Conservation (phyloP, 2,329 filamentous ascomycete species). For the Ascochyta viciae-villosae region DNA sequence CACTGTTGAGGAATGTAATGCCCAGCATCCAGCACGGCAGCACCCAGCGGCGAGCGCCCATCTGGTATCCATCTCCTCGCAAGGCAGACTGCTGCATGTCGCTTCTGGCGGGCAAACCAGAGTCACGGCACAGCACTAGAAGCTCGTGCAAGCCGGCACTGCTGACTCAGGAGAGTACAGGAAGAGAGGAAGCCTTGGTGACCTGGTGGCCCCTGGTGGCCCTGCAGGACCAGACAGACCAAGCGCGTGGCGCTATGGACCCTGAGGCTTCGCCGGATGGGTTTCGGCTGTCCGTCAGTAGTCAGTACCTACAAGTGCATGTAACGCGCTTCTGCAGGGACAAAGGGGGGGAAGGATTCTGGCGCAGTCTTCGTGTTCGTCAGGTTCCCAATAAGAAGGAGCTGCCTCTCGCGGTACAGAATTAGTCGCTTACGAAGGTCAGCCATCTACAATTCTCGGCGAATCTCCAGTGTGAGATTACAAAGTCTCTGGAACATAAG, state of each 20-base stretch:
- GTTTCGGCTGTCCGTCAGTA: slow-evolving; percentile 6
- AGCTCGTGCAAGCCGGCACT: slow-evolving; percentile 1
- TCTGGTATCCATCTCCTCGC: neutral
- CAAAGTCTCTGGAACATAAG: no score
- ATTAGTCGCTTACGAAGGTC: no score
- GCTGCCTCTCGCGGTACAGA: neutral
- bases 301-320: no score
- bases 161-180: no score
- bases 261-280: slow-evolving; percentile 5
- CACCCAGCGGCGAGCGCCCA: neutral
- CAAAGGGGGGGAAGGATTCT: slow-evolving; percentile 2
- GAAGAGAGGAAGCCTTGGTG: neutral
- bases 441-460: no score
- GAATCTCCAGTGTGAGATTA: no score
- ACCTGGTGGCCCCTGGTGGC: neutral
- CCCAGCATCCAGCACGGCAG: neutral
- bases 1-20: slow-evolving; percentile 10
- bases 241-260: slow-evolving; percentile 1
- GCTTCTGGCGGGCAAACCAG: neutral
- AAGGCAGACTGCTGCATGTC: neutral
- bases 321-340: slow-evolving; percentile 10
- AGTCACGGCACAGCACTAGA: neutral
- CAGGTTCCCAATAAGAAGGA: neutral
- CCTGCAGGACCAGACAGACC: slow-evolving; percentile 10
- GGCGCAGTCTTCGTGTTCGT: slow-evolving; percentile 11